Conservation (phyloP, 108 stramenopile genomes). For the Nitzschia sp. region DNA sequence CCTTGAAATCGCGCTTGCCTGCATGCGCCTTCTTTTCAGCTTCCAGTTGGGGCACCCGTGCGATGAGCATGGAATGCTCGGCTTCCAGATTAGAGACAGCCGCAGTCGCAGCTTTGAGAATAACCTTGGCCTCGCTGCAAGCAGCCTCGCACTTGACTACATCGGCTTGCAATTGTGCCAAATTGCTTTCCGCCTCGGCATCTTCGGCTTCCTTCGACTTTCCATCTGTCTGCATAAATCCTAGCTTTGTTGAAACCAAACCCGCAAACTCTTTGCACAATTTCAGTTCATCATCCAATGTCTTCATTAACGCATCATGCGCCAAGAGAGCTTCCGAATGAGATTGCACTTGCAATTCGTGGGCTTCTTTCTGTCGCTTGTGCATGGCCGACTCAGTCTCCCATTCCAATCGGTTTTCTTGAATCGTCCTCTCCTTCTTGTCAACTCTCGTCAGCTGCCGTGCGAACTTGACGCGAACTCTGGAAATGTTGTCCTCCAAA, state of each 20-base stretch:
- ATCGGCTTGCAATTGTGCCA: conserved; percentile 54
- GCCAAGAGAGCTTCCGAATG: conserved; percentile 71
- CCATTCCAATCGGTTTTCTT: conserved; percentile 81
- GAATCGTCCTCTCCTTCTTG: conserved; percentile 69
- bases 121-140: conserved; percentile 62
- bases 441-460: conserved; percentile 72
- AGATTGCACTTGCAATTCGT: conserved; percentile 64
- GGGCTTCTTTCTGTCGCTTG: conserved; percentile 60
- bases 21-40: conserved; percentile 75
- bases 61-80: conserved; percentile 50
- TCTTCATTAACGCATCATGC: conserved; percentile 54
- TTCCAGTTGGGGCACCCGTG: conserved; percentile 69
- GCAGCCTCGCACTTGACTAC: conserved; percentile 79
- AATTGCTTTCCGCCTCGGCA: conserved; percentile 25
- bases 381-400: conserved; percentile 55
- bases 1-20: conserved; percentile 80
- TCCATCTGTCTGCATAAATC: conserved; percentile 34
- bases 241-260: conserved; percentile 52
- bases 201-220: conserved; percentile 14
- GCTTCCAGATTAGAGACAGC: conserved; percentile 46
- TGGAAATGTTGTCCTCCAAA: conserved; percentile 61
- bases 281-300: conserved; percentile 57
- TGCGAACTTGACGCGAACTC: conserved; percentile 71
- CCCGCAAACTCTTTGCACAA: conserved; percentile 55
- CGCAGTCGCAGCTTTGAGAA: conserved; percentile 47